Evolutionary conservation across 1,284 basidiomycete species (phyloP).

Genomic region (Marasmius oreades): DNA sequence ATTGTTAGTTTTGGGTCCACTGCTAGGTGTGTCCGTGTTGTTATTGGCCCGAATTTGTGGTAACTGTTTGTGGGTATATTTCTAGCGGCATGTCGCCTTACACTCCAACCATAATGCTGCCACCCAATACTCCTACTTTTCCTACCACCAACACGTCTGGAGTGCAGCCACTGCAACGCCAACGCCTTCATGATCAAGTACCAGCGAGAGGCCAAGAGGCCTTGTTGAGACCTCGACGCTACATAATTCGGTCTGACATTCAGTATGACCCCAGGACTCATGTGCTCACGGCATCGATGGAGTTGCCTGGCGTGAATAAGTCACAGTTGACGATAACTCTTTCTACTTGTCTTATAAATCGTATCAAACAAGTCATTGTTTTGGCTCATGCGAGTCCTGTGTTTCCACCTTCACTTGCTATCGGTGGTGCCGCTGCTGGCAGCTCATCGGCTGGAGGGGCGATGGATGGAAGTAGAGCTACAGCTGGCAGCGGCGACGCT

Average conservation of each 20-base stretch:
- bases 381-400: not conserved
- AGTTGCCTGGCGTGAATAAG: constrained; percentile 2
- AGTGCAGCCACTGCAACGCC: not conserved
- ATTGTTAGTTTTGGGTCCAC: not conserved
- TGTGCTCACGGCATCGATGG: constrained; percentile 4
- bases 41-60: not conserved
- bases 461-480: not conserved
- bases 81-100: not conserved
- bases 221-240: not conserved
- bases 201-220: not conserved
- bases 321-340: not conserved
- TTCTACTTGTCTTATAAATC: constrained; percentile 1
- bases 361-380: not conserved
- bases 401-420: not conserved
- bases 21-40: not conserved
- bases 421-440: not conserved
- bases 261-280: constrained; percentile 3
- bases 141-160: not conserved
- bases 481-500: not conserved
- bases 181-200: not conserved
- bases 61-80: not conserved
- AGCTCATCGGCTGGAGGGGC: not conserved
- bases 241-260: not conserved
- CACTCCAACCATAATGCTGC: not conserved
- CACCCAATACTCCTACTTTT: not conserved